Base-by-base conservation (phyloP, 1,284 basidiomycete species). In the Trametes hirsuta region DNA sequence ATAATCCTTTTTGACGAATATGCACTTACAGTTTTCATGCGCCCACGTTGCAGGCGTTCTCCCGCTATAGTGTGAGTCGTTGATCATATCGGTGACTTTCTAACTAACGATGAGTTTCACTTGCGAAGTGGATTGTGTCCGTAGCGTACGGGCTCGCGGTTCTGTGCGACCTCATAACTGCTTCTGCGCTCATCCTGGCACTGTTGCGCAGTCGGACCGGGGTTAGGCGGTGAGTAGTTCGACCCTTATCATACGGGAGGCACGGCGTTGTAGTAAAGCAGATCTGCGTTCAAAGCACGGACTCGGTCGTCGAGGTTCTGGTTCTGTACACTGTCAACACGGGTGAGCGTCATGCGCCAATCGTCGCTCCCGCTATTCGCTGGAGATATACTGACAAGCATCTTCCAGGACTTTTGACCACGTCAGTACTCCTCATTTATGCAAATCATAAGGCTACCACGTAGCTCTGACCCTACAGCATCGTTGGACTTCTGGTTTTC, bases 261-360 rank as follows among this genome's bases (percentile, higher is more conserved):
- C 25, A 14, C 11, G n/a, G 4, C 39, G 14, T 14, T 40, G 12
- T 18, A 40, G 15, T 50, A 18, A 50, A 34, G 10, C 36, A 6
- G 14, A 10, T 12, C 25, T 9, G 36, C 5, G 6, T 4, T 15
- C 11, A 15, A 4, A 55, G 53, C 15, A 55, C 53, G 5, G 46
- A 55, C 37, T 25, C 53, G 2, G 53, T 47, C 2, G 37, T 55
- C 15, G 39, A 46, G 22, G n/a, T 34, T 11, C 44, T 54, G 3
- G 45, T 55, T 3, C 15, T 47, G 25, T 55, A 55, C 25, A 47
- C 53, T 2, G 24, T 55, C 3, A 55, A 47, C 39, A 55, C 53
- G 5, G 53, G 53, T 55, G 35, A 8, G 45, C 36, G 18, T 18
- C 18, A 18, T 18, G 18, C 18, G 6, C 14, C 2, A 46, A 14